A percentile compares a stretch with the other conserved stretches of the same genome.
Conservation (phyloP, 139 green algal genomes). For the Chlorella sp. region DNA sequence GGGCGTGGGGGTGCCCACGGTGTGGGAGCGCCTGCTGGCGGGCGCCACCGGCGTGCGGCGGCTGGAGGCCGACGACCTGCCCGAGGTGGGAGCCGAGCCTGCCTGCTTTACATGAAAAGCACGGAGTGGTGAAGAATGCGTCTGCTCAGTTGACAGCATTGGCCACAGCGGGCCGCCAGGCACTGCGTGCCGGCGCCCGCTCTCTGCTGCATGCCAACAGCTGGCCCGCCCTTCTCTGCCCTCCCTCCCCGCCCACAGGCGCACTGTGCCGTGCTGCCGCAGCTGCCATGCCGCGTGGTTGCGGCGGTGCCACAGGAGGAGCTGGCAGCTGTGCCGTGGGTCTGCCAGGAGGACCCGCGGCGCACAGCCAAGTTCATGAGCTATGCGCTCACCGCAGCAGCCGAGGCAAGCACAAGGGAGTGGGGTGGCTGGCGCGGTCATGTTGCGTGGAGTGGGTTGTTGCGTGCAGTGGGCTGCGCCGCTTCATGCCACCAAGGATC, state of each 20-base stretch:
- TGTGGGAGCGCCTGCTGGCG: conserved; percentile 72
- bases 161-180: not conserved
- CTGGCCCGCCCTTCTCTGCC: too few relatives aligned
- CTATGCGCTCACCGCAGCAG: conserved; percentile 61
- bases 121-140: not conserved
- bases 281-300: conserved; percentile 71
- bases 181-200: too few relatives aligned
- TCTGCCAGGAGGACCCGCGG: conserved; percentile 17
- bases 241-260: conserved; percentile 10
- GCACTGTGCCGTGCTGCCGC: conserved; percentile 32
- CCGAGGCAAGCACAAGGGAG: conserved; percentile 43
- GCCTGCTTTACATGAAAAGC: too few relatives aligned
- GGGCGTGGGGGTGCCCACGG: conserved; percentile 65
- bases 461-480: too few relatives aligned
- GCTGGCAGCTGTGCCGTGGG: conserved; percentile 36
- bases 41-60: conserved; percentile 66
- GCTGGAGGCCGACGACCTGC: conserved; percentile 73
- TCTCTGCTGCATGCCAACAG: too few relatives aligned
- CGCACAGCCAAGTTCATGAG: conserved; percentile 56
- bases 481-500: too few relatives aligned
- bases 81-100: conserved; percentile 51
- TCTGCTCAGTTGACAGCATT: too few relatives aligned
- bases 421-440: not conserved
- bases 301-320: conserved; percentile 57
- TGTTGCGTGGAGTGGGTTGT: too few relatives aligned